phyloP scores from a whole-genome alignment of 805 yeast species.

The Wickerhamomyces kurtzmanii region DNA sequence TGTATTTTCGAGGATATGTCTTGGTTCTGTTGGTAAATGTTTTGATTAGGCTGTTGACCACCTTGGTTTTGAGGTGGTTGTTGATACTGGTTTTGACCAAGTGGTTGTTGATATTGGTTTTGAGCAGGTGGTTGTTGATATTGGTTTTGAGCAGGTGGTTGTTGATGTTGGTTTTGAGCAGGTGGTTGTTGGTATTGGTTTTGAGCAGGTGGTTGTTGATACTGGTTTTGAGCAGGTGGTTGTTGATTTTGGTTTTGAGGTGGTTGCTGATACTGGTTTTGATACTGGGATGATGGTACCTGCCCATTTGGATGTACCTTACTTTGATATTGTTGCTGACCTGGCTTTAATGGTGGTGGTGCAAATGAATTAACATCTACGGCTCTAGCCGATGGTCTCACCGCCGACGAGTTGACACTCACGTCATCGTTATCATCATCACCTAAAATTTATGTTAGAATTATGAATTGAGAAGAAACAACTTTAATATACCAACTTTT shows the following conservation, averaged over 20 bases:
- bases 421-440: constrained; percentile 10
- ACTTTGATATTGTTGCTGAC: constrained; percentile 22
- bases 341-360: constrained; percentile 29
- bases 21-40: constrained; percentile 2
- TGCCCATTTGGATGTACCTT: constrained; percentile 5
- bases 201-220: constrained; percentile 1
- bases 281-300: not conserved
- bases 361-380: constrained; percentile 19
- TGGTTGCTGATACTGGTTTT: not conserved
- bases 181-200: not conserved
- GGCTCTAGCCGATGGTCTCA: constrained; percentile 8
- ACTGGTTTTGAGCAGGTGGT: not conserved
- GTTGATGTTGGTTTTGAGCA: not conserved
- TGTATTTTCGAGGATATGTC: not conserved
- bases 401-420: constrained; percentile 5
- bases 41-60: constrained; percentile 2
- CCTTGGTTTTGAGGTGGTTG: not conserved
- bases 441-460: not conserved
- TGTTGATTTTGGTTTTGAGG: not conserved
- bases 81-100: constrained; percentile 3
- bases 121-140: constrained; percentile 1
- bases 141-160: not conserved
- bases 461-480: not conserved
- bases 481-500: constrained; percentile 1
- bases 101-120: constrained; percentile 1